phyloP scores from a whole-genome alignment of 2,329 filamentous ascomycete genomes.

The Paecilomyces sp. region DNA sequence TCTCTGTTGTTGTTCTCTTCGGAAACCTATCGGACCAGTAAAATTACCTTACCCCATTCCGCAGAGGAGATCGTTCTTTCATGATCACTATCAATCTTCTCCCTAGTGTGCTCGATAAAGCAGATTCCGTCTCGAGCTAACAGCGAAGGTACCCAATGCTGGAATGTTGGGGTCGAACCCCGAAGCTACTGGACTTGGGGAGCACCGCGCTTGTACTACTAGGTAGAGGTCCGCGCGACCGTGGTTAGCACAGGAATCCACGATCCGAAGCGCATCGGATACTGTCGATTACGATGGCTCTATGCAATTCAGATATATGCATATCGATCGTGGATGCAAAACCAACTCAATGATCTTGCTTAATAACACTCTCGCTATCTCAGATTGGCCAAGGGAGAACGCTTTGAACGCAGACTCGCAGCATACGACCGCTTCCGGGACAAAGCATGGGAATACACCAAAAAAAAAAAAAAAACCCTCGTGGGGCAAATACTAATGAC shows the following conservation, averaged over 20 bases:
- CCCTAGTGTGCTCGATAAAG: not conserved
- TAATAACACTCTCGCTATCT: not conserved
- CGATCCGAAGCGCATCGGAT: not conserved
- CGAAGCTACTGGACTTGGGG: not conserved
- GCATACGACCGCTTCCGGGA: not conserved
- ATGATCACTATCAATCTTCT: not conserved
- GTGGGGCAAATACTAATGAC: not conserved
- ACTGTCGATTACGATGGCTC: not conserved
- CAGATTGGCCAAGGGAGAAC: not conserved
- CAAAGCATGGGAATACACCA: not conserved
- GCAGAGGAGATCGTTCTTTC: not conserved
- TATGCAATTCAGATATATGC: not conserved
- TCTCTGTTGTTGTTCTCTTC: not conserved
- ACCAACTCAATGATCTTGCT: not conserved
- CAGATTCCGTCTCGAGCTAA: not conserved
- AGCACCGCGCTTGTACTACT: not conserved
- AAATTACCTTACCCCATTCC: not conserved
- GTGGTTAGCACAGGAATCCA: not conserved
- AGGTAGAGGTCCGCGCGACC: not conserved
- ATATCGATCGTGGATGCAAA: not conserved
- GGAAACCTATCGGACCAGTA: not conserved
- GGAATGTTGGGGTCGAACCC: not conserved
- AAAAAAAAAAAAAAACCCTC: not conserved
- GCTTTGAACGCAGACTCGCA: not conserved
- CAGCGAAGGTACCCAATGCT: not conserved